A percentile compares a stretch with the other conserved stretches of the same genome.
Evolutionary conservation across 2,329 filamentous ascomycete species (phyloP).

Genomic region (Claviceps sp.): DNA sequence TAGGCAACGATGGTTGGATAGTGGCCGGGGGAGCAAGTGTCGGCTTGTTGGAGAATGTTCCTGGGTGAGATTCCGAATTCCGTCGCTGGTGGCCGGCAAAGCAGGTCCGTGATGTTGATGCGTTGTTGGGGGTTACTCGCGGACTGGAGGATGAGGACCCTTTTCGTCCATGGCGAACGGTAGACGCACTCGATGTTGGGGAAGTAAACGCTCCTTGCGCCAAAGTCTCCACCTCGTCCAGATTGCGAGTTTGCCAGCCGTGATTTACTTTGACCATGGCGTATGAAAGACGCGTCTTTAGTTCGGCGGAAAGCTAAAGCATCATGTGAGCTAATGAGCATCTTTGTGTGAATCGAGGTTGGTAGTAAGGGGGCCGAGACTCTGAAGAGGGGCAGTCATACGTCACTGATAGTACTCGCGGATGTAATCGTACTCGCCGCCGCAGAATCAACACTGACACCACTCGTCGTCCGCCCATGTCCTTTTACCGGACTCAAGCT

Average conservation of each 20-base stretch:
- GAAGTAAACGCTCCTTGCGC: slow-evolving; percentile 45
- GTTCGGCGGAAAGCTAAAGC: slow-evolving; percentile 56
- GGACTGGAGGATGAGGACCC: slow-evolving; percentile 21
- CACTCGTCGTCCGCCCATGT: slow-evolving; percentile 61
- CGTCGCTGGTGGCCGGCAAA: slow-evolving; percentile 10
- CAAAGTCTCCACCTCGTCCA: slow-evolving; percentile 65
- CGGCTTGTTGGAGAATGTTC: slow-evolving; percentile 20
- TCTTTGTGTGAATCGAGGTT: no score
- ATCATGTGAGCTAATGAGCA: no score
- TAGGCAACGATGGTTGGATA: slow-evolving; percentile 34
- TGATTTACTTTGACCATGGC: slow-evolving; percentile 89
- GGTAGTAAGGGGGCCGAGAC: no score
- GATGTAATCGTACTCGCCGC: slow-evolving; percentile 38
- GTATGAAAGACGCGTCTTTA: slow-evolving; percentile 77
- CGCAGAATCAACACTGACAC: slow-evolving; percentile 45
- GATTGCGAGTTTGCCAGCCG: slow-evolving; percentile 68
- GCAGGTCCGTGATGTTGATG: slow-evolving; percentile 20
- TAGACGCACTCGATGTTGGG: slow-evolving; percentile 44
- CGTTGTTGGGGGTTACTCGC: slow-evolving; percentile 1
- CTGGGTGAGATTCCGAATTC: slow-evolving; percentile 25
- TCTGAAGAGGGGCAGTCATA: slow-evolving; percentile 27
- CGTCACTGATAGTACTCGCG: slow-evolving; percentile 50
- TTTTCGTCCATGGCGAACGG: slow-evolving; percentile 29
- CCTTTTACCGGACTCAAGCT: slow-evolving; percentile 36
- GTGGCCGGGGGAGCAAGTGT: slow-evolving; percentile 39